Base-by-base conservation (phyloP, 1,139 yeast species). In the Lodderomyces pseudojiufengensis region DNA sequence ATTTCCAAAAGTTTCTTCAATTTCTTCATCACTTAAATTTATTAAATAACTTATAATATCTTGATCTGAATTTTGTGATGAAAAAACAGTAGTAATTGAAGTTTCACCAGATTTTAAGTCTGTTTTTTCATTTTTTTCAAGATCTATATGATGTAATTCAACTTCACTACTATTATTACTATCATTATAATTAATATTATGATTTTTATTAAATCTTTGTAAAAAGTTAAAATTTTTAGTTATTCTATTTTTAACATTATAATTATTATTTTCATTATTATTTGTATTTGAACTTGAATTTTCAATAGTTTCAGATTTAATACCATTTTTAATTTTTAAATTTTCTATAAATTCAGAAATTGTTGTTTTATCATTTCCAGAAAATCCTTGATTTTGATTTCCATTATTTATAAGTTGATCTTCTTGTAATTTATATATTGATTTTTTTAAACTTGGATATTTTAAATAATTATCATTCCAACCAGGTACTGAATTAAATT, bases 401-500 rank as follows among this genome's bases (percentile, higher is more conserved):
- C 55, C 56, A 31, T 39, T 39, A 35, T 41, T 33, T 12, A 31
- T 33, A 6, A 63, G 46, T 43, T 65, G 71, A 35, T 61, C 64
- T 41, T 65, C 66, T 41, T 66, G 72, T 35, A 66, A 59, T 46
- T 52, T 49, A 51, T 81, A 82, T 29, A 81, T 75, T 16, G 70
- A 63, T 54, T 78, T 79, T 52, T 83, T 83, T 32, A 83, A 65
- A 8, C 73, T 68, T 4, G 82, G 76, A 55, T 82, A 82, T 53
- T 79, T 80, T 43, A 83, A 66, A 52, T 83, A 83, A 43, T 70
- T 60, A 38, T 82, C 78, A 36, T 80, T 71, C 90, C 92, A 83
- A 51, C 83, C 92, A 4, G 92, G 90, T 24, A 83, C 90, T 15
- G 86, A 84, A 55, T 83, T 83, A 59, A 83, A 80, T 58, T 81